Conservation (phyloP, 148 eudicot genomes). For the Nepenthes gracilis region DNA sequence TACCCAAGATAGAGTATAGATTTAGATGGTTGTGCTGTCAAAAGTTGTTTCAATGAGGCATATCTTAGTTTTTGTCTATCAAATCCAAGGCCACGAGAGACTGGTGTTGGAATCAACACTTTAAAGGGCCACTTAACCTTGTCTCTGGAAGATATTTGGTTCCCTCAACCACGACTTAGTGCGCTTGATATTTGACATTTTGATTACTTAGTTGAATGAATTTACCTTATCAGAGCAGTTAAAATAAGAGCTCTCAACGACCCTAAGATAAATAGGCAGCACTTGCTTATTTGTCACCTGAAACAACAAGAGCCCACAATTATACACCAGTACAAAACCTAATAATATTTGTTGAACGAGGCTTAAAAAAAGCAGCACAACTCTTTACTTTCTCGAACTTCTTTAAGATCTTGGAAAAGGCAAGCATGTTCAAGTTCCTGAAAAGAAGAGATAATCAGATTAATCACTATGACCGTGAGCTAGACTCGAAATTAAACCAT, state of each 20-base stretch:
- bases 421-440: constrained; percentile 97
- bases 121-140: constrained; percentile 31
- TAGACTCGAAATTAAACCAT: not conserved
- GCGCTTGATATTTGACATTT: constrained; percentile 1
- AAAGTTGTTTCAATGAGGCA: constrained; percentile 20
- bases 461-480: constrained; percentile 9
- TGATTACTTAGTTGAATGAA: constrained; percentile 18
- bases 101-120: constrained; percentile 15
- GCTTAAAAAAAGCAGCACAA: constrained; percentile 1
- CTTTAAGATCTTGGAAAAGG: constrained; percentile 77
- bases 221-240: constrained; percentile 88
- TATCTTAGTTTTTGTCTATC: constrained; percentile 21
- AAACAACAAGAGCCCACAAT: constrained; percentile 9
- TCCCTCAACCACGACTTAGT: constrained; percentile 14
- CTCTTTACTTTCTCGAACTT: constrained; percentile 86
- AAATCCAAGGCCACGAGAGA: constrained; percentile 12
- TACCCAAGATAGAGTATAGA: too few species aligned
- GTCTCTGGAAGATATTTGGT: constrained; percentile 23
- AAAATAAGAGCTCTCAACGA: constrained; percentile 91
- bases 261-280: constrained; percentile 70
- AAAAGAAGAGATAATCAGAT: constrained; percentile 7
- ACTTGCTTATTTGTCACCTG: constrained; percentile 85
- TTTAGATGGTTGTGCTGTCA: too few species aligned
- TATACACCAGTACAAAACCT: constrained; percentile 9
- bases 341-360: constrained; percentile 1